Percentiles rank a stretch among this genome's conserved stretches.
These are phyloP conservation scores for Oenanthe javanica DNA, from an alignment of 140 eudicot species.

Conservation along the genomic window DNA sequence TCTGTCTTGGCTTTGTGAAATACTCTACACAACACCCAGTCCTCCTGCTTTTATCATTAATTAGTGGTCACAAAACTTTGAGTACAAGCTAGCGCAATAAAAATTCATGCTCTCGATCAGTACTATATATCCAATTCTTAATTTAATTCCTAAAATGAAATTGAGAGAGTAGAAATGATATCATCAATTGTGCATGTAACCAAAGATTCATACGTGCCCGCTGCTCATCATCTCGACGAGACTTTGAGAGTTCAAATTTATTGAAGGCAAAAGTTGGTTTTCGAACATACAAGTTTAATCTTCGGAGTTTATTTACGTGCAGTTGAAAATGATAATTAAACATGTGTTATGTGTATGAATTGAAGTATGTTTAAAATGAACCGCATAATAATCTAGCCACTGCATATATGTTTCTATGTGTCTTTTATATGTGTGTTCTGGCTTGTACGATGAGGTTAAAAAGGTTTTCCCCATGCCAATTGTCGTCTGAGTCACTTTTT, in stretches of 20 bases:
- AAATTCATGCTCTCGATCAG: not conserved
- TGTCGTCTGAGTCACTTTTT: not conserved
- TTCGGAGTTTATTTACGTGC: too few relatives aligned
- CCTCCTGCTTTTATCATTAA: slow-evolving; percentile 42
- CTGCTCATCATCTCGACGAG: too few relatives aligned
- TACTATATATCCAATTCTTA: too few relatives aligned
- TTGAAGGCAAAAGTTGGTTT: too few relatives aligned
- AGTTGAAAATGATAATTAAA: not conserved
- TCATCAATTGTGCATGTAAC: too few relatives aligned
- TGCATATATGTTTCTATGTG: not conserved
- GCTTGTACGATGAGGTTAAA: not conserved
- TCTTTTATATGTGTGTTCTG: not conserved
- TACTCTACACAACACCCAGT: slow-evolving; percentile 84
- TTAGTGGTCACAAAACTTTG: not conserved
- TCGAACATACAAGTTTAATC: too few relatives aligned
- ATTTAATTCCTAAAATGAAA: too few relatives aligned
- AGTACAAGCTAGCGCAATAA: not conserved
- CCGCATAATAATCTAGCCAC: not conserved
- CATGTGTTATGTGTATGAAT: too few relatives aligned
- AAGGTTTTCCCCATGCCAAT: not conserved
- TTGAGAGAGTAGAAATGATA: too few relatives aligned
- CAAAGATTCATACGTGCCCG: too few relatives aligned
- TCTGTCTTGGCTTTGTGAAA: slow-evolving; percentile 62
- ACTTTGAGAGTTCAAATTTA: too few relatives aligned
- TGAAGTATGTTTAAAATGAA: not conserved